Evolutionary conservation across 257 asterid species (phyloP).

Genomic region (Cordia subcordata): DNA sequence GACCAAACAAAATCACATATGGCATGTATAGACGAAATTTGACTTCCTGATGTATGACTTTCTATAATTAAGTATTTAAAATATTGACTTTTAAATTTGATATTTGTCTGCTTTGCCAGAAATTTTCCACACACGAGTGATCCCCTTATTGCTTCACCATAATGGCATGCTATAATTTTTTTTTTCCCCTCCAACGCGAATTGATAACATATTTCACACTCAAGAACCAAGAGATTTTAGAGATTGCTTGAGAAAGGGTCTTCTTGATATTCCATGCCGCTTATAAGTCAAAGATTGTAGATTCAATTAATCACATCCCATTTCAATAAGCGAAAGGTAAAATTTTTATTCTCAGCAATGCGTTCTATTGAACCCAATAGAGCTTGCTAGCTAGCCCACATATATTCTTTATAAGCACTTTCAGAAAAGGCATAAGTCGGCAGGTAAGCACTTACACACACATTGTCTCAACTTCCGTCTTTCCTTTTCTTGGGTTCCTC

Average conservation of each 20-base stretch:
- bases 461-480: background rate
- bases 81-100: too few relatives aligned
- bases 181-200: background rate
- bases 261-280: conserved; percentile 7
- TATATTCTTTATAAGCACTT: conserved; percentile 1
- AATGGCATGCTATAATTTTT: too few relatives aligned
- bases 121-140: too few relatives aligned
- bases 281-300: conserved; percentile 9
- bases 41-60: too few relatives aligned
- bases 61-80: too few relatives aligned
- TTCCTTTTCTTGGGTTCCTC: too few relatives aligned
- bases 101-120: too few relatives aligned
- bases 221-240: background rate
- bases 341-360: background rate
- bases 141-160: too few relatives aligned
- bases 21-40: too few relatives aligned
- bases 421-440: conserved; percentile 32
- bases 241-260: conserved; percentile 17
- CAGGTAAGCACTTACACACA: conserved; percentile 28
- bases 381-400: background rate
- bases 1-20: too few relatives aligned
- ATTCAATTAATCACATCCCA: conserved; percentile 1
- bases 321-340: background rate
- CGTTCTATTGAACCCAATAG: background rate
- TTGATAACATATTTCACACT: background rate